Percentiles rank a stretch among this genome's conserved stretches.
phyloP scores from a whole-genome alignment of 2,329 filamentous ascomycete species.

The Colletotrichum sansevieriae region DNA sequence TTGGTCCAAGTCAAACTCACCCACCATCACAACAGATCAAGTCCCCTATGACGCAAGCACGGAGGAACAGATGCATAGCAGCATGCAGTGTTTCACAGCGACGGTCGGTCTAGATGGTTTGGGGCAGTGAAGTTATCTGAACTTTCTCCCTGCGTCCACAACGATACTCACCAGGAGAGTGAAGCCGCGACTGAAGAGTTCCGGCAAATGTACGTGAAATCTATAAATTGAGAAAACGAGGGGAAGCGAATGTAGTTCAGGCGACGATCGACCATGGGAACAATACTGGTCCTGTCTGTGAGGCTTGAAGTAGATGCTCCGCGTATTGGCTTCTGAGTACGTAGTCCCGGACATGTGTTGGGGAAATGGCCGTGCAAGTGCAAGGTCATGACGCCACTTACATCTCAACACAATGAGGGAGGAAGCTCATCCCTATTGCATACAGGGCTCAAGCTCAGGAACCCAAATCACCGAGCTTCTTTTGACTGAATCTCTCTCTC shows the following conservation, averaged over 20 bases:
- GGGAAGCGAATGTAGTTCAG: no score
- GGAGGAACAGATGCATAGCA: neutral
- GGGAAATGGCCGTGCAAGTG: constrained; percentile 31
- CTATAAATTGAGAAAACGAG: no score
- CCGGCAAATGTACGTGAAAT: no score
- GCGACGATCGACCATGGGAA: no score
- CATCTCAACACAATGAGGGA: neutral
- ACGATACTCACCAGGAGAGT: neutral
- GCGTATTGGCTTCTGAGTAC: neutral
- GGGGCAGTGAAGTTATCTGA: neutral
- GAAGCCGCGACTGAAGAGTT: no score
- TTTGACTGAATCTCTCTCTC: neutral
- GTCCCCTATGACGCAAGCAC: no score
- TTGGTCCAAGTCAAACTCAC: no score
- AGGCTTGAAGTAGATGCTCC: neutral
- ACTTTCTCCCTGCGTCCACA: neutral
- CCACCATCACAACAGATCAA: no score
- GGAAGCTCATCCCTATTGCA: constrained; percentile 27
- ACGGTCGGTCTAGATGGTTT: neutral
- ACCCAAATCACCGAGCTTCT: neutral
- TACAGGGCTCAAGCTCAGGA: constrained; percentile 1
- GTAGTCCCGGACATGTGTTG: constrained; percentile 34
- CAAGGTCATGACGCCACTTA: constrained; percentile 32
- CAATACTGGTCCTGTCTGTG: no score
- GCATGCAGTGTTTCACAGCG: neutral